Evolutionary conservation across 768 basidiomycete species (phyloP), one percentile per base, ranked within the genome.

Genomic region (Tylopilus plumbeoviolaceoides): DNA sequence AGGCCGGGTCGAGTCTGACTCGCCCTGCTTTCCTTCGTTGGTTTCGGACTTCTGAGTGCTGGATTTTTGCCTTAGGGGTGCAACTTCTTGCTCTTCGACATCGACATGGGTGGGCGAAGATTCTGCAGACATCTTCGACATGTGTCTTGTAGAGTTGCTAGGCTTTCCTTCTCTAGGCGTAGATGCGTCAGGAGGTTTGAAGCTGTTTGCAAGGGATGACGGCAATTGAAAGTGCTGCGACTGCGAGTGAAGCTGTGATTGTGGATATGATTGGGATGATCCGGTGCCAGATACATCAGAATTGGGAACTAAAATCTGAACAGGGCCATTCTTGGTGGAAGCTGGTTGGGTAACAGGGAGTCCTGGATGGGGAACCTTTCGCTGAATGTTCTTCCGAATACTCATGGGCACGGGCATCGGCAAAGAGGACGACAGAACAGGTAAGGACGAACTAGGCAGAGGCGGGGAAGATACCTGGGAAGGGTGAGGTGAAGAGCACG

Each of bases 241-340:
- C 10, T 61, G 58, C n/a, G 59, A 56, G 27, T 49, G 53, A 20
- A 25, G 41, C 28, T 63, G 68, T 4, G 62, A 59, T 38, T 72
- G 71, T 12, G 65, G 63, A 31, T 66, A 62, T 58, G 59, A 33
- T 18, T 61, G 65, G 48, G 73, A 73, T 3, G 71, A 73, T 30
- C 66, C 67, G 10, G 66, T 63, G 31, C 62, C 69, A 1, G 79
- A 82, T 1, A 75, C 73, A 57, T 84, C 81, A 10, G 82, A 81
- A 59, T 82, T 78, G 4, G 81, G 80, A 8, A 74, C 82, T 21
- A 83, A 63, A n/a, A 83, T 71, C 17, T 70, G 72, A 28, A 63
- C 71, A 6, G 74, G 69, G 21, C 72, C 76, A 48, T 65, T 57
- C 33, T 63, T 63, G 40, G 59, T 56, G 54, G 46, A 47, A 53